Base-by-base conservation (phyloP, 2,329 filamentous ascomycete species). In the Venturia effusa region DNA sequence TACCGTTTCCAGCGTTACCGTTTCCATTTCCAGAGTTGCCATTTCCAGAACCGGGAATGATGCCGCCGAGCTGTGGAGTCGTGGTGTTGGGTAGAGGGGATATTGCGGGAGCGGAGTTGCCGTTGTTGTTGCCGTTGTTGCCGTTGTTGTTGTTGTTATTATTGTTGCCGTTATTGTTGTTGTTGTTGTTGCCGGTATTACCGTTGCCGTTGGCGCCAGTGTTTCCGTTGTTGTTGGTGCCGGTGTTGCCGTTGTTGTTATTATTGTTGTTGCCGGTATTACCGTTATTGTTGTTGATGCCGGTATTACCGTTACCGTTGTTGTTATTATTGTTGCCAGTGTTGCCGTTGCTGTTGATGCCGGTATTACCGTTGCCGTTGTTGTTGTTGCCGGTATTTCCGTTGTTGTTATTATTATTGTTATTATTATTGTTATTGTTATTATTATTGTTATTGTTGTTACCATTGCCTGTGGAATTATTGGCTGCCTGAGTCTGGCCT, bases 51-150 rank as follows among this genome's bases (percentile, higher is more conserved):
- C 34, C 59, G 11, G 59, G 59, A n/a, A 60, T 40, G 30, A 57
- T 57, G 5, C 51, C 51, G n/a, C 37, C 59, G 3, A 60, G 34
- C 27, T 60, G 34, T 17, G 59, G 59, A 13, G 59, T 60, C 15
- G 59, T 60, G 22, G n/a, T 41, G 59, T 60, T 60, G 59, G 59
- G 37, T 1, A 60, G 40, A 6, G 59, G 59, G 11, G 59, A 40
- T 17, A 37, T 2, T 30, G 43, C 37, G 5, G 59, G 34, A 6
- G 34, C 59, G 17, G 59, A 11, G 13, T 27, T 43, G 4, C 19
- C 37, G 34, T 60, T 60, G 11, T 11, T 15, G 19, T 59, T 59
- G 2, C 19, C 19, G 19, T 57, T 57, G 10, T 24, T n/a, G 17
- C 19, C 19, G 6, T n/a, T n/a, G 10, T n/a, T 22, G 2, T 22